phyloP scores from a whole-genome alignment of 352 stramenopile species.

The Phytophthora constricta region DNA sequence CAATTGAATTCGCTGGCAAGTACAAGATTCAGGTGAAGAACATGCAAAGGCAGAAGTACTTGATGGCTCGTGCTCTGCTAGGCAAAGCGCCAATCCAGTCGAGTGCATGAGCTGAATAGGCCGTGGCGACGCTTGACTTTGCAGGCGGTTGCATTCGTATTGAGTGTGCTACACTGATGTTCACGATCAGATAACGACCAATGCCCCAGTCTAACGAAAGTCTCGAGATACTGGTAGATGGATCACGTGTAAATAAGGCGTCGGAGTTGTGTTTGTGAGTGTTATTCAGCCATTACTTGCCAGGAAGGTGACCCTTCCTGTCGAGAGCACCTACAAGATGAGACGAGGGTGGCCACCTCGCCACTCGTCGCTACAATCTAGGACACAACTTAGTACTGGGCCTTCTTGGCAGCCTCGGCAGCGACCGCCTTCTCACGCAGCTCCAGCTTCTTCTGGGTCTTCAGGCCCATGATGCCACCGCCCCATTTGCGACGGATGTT shows the following conservation, averaged over 20 bases:
- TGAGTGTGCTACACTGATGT: too few relatives aligned
- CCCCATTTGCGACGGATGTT: constrained; percentile 96
- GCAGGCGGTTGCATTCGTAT: too few relatives aligned
- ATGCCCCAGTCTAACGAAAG: too few relatives aligned
- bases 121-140: too few relatives aligned
- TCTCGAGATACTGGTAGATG: too few relatives aligned
- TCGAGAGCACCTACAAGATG: constrained; percentile 36
- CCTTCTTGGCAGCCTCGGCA: constrained; percentile 99
- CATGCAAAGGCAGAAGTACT: too few relatives aligned
- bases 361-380: constrained; percentile 10
- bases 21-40: too few relatives aligned
- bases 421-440: constrained; percentile 97
- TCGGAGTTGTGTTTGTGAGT: constrained; percentile 21
- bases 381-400: constrained; percentile 88
- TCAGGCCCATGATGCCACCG: constrained; percentile 99
- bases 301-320: constrained; percentile 25
- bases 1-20: too few relatives aligned
- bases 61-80: neutral
- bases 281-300: constrained; percentile 54
- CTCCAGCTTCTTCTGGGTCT: constrained; percentile 99
- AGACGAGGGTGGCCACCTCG: constrained; percentile 23
- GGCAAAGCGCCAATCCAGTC: too few relatives aligned
- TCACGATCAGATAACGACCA: too few relatives aligned
- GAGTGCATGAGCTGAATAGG: too few relatives aligned
- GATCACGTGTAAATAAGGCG: neutral